phyloP scores from a whole-genome alignment of 2,329 filamentous ascomycete genomes.

The Fusarium foetens region DNA sequence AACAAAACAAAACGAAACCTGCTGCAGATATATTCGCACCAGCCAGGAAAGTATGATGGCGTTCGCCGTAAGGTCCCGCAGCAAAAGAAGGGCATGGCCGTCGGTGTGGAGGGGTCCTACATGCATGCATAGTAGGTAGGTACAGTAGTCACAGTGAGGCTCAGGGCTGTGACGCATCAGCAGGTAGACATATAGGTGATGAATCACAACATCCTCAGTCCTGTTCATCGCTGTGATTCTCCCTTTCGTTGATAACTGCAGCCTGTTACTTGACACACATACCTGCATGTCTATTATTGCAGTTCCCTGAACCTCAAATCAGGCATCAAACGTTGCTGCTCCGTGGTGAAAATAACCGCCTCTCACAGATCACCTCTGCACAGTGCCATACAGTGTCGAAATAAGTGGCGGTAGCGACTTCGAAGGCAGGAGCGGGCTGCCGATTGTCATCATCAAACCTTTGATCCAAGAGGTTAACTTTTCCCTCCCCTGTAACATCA shows the following conservation, averaged over 20 bases:
- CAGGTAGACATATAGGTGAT: not conserved
- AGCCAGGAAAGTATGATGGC: not conserved
- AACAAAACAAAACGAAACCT: not conserved
- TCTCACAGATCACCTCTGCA: conserved; percentile 2
- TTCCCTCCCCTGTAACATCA: conserved; percentile 10
- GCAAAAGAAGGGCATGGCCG: not conserved
- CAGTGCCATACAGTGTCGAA: conserved; percentile 19
- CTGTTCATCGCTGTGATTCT: not conserved
- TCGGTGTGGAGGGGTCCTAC: conserved; percentile 25
- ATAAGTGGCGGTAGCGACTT: conserved; percentile 34
- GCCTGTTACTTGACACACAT: too few relatives aligned
- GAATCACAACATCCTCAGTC: conserved; percentile 17
- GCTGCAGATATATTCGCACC: not conserved
- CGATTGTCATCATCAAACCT: conserved; percentile 12
- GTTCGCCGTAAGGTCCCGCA: not conserved
- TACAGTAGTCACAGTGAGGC: conserved; percentile 5
- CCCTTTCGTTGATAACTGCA: not conserved
- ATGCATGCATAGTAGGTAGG: not conserved
- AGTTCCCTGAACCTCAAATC: not conserved
- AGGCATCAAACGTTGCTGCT: not conserved
- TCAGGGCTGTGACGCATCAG: conserved; percentile 7
- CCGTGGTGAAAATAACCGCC: not conserved
- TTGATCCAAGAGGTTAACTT: conserved; percentile 14
- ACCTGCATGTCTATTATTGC: not conserved
- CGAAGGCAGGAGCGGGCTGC: conserved; percentile 16